These are phyloP conservation scores for Chlorella sorokiniana DNA, from an alignment of 139 green algal species.

Conservation along the genomic window DNA sequence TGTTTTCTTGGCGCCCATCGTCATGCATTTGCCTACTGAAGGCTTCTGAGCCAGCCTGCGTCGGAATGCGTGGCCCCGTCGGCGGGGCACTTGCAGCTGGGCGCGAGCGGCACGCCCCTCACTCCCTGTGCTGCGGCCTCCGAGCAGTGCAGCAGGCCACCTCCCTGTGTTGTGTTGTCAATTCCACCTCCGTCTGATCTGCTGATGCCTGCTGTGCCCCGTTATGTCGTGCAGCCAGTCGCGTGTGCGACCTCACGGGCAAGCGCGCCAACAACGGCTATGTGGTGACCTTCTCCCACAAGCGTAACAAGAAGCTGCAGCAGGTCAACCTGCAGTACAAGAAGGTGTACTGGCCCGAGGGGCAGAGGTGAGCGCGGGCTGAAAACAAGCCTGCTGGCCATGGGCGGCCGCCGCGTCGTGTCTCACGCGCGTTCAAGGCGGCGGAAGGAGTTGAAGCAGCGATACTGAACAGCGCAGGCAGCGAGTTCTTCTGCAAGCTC, in stretches of 20 bases:
- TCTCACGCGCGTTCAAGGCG: too few species aligned
- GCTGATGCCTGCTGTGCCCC: not conserved
- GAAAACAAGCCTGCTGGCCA: too few species aligned
- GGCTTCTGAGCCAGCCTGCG: too few species aligned
- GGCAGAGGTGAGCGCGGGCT: constrained; percentile 37
- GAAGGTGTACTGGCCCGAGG: constrained; percentile 69
- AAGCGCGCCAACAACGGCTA: constrained; percentile 98
- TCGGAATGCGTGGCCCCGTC: not conserved
- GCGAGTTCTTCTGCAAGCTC: too few species aligned
- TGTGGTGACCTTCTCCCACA: constrained; percentile 96
- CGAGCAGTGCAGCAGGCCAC: too few species aligned
- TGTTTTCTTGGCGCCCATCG: too few species aligned
- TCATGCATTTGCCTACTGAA: too few species aligned
- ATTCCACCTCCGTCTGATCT: not conserved
- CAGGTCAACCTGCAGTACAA: constrained; percentile 91
- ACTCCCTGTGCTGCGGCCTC: not conserved
- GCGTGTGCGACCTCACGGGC: constrained; percentile 89
- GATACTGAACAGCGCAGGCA: too few species aligned
- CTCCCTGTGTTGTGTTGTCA: not conserved
- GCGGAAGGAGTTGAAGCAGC: too few species aligned
- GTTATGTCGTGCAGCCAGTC: constrained; percentile 40
- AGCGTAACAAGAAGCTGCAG: constrained; percentile 96
- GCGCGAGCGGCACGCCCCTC: too few species aligned
- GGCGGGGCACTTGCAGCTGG: too few species aligned
- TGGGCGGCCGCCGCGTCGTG: too few species aligned